These are phyloP conservation scores for Scheffersomyces illinoinensis DNA, from an alignment of 1,139 yeast species.

Conservation along the genomic window DNA sequence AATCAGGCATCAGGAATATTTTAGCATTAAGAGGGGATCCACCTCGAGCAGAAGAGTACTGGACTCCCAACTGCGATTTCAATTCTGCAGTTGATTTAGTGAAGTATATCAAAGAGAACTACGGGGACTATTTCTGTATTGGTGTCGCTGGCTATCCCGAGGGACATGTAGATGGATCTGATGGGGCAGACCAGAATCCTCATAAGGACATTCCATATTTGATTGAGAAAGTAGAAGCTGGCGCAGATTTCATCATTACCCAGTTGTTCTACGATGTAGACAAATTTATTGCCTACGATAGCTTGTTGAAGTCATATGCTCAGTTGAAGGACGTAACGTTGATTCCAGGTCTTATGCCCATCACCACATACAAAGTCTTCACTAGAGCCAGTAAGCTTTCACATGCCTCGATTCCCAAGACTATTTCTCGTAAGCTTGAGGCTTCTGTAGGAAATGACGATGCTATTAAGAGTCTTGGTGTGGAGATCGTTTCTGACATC, in stretches of 20 bases:
- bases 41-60: constrained; percentile 78
- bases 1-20: constrained; percentile 77
- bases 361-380: constrained; percentile 83
- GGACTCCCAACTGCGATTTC: constrained; percentile 61
- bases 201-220: constrained; percentile 71
- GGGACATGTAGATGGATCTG: constrained; percentile 89
- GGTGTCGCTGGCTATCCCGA: constrained; percentile 97
- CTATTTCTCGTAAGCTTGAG: constrained; percentile 41
- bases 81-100: constrained; percentile 82
- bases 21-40: constrained; percentile 96
- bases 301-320: constrained; percentile 30
- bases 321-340: constrained; percentile 52
- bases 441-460: constrained; percentile 78
- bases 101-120: constrained; percentile 62
- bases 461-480: constrained; percentile 81
- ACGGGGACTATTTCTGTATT: constrained; percentile 78
- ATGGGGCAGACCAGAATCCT: constrained; percentile 59
- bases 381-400: constrained; percentile 87
- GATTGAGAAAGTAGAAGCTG: constrained; percentile 47
- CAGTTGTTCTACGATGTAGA: constrained; percentile 46
- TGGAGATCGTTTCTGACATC: constrained; percentile 66
- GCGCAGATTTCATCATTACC: constrained; percentile 48
- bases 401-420: constrained; percentile 79
- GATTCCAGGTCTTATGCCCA: constrained; percentile 96
- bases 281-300: constrained; percentile 42